A percentile compares a stretch with the other conserved stretches of the same genome.
Evolutionary conservation across 805 yeast species (phyloP).

Genomic region (Metschnikowia corniflorae): DNA sequence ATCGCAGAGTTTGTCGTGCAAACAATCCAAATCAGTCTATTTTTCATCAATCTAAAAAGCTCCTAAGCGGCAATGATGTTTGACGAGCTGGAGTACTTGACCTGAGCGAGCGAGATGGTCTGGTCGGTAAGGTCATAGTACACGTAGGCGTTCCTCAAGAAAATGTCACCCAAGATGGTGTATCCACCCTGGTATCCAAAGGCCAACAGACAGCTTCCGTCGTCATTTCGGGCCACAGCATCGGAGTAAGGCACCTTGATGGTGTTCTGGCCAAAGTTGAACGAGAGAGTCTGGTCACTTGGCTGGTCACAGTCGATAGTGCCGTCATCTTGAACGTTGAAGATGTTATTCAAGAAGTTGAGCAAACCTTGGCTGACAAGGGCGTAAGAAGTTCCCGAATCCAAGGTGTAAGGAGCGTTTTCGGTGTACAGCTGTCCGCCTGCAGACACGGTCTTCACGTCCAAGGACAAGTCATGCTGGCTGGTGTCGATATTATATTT

Average conservation of each 20-base stretch:
- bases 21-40: too few species aligned
- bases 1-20: too few species aligned
- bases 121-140: constrained; percentile 17
- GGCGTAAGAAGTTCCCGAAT: constrained; percentile 16
- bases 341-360: neutral
- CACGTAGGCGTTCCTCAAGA: constrained; percentile 19
- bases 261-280: constrained; percentile 12
- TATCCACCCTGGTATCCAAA: constrained; percentile 8
- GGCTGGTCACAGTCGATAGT: constrained; percentile 14
- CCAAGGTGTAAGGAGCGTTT: constrained; percentile 11
- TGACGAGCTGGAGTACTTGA: constrained; percentile 9
- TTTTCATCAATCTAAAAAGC: too few species aligned
- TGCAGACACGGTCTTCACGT: constrained; percentile 5
- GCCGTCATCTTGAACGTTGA: neutral
- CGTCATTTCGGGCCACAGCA: constrained; percentile 6
- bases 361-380: constrained; percentile 6
- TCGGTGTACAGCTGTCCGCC: constrained; percentile 7
- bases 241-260: constrained; percentile 8
- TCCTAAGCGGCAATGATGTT: constrained; percentile 8
- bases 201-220: constrained; percentile 13
- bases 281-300: constrained; percentile 10
- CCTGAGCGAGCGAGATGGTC: constrained; percentile 16
- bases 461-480: constrained; percentile 6
- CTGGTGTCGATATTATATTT: constrained; percentile 1
- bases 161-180: constrained; percentile 17